These are phyloP conservation scores for Colletotrichum brevisporum DNA, from an alignment of 2,329 filamentous ascomycete genomes.

Conservation along the genomic window DNA sequence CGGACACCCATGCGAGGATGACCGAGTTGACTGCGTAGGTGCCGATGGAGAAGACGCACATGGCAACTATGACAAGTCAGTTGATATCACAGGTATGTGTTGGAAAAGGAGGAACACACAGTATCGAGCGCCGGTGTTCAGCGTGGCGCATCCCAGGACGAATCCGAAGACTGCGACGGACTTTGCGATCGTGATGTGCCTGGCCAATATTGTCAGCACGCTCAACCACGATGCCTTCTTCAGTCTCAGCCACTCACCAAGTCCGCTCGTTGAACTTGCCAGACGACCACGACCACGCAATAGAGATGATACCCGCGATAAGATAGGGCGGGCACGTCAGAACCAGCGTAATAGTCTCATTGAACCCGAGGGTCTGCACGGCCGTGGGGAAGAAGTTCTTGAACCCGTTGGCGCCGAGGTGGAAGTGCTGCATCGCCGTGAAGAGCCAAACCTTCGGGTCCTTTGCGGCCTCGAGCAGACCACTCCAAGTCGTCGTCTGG, in stretches of 20 bases:
- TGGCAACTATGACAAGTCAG: constrained; percentile 39
- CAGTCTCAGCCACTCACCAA: constrained; percentile 3
- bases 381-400: constrained; percentile 49
- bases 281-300: constrained; percentile 50
- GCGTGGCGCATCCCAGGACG: constrained; percentile 48
- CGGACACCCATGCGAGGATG: constrained; percentile 54
- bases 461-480: constrained; percentile 56
- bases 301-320: constrained; percentile 54
- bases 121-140: constrained; percentile 46
- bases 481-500: constrained; percentile 50
- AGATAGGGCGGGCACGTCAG: constrained; percentile 60
- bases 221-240: no score
- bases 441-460: constrained; percentile 62
- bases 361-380: constrained; percentile 54
- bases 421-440: constrained; percentile 62
- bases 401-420: constrained; percentile 49
- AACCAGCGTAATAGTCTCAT: constrained; percentile 57
- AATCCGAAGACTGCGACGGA: constrained; percentile 37
- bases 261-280: constrained; percentile 35
- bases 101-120: constrained; percentile 8
- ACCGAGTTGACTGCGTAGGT: constrained; percentile 53
- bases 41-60: constrained; percentile 47
- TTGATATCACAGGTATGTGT: background rate
- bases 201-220: background rate
- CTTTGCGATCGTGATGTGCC: constrained; percentile 37